These are phyloP conservation scores for Triadica sebifera DNA, from an alignment of 345 rosid genomes.

Conservation along the genomic window DNA sequence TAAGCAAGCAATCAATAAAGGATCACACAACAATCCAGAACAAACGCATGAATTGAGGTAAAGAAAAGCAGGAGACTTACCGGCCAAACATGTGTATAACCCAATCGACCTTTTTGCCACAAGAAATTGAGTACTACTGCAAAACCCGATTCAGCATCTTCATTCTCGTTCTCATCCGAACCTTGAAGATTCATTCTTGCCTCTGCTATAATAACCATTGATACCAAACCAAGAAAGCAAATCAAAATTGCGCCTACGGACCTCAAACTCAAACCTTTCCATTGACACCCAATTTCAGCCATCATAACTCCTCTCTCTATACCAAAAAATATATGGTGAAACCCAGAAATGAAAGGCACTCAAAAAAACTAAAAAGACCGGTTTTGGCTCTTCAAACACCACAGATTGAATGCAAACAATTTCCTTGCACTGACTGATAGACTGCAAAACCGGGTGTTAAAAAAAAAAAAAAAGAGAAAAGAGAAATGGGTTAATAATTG, in stretches of 20 bases:
- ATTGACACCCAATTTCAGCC: slow-evolving; percentile 21
- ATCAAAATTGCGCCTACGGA: slow-evolving; percentile 7
- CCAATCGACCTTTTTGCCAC: slow-evolving; percentile 28
- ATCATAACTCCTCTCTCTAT: slow-evolving; percentile 4
- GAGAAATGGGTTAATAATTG: too few species aligned
- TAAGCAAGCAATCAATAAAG: background rate
- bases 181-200: slow-evolving; percentile 17
- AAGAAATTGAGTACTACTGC: slow-evolving; percentile 18
- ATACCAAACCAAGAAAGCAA: slow-evolving; percentile 21
- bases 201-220: slow-evolving; percentile 27
- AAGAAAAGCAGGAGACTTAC: slow-evolving; percentile 18
- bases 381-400: background rate
- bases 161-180: background rate
- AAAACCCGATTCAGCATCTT: slow-evolving; percentile 6
- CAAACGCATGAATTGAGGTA: background rate
- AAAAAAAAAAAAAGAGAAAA: too few species aligned
- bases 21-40: background rate
- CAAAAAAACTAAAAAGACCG: background rate
- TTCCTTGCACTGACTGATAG: background rate
- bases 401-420: too few species aligned
- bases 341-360: slow-evolving; percentile 9
- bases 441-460: too few species aligned
- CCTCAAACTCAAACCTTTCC: slow-evolving; percentile 14
- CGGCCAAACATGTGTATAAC: slow-evolving; percentile 44
- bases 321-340: background rate